phyloP scores from a whole-genome alignment of 805 yeast genomes.

The Tetrapisispora pingtungensis region DNA sequence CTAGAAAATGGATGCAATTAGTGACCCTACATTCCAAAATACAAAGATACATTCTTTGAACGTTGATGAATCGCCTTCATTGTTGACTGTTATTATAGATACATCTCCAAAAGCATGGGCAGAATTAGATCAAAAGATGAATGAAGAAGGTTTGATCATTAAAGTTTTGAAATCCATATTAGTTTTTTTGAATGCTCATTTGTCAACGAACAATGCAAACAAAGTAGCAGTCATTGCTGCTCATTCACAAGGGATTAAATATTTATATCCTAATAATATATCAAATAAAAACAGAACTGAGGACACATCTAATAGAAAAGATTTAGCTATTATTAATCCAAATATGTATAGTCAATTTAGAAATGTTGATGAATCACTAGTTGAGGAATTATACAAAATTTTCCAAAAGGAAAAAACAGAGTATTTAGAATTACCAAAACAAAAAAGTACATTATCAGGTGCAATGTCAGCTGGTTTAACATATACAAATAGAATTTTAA shows the following conservation, averaged over 20 bases:
- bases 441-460: slow-evolving; percentile 52
- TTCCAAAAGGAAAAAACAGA: slow-evolving; percentile 28
- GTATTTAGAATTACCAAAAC: slow-evolving; percentile 21
- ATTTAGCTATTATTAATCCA: slow-evolving; percentile 32
- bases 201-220: slow-evolving; percentile 76
- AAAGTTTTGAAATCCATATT: slow-evolving; percentile 56
- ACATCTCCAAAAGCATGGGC: slow-evolving; percentile 50
- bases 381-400: slow-evolving; percentile 45
- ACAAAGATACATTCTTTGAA: slow-evolving; percentile 15
- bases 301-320: slow-evolving; percentile 5
- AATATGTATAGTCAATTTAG: slow-evolving; percentile 83
- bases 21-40: slow-evolving; percentile 27
- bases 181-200: slow-evolving; percentile 77
- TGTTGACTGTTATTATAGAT: slow-evolving; percentile 70
- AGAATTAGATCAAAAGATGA: slow-evolving; percentile 24
- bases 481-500: slow-evolving; percentile 59
- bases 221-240: slow-evolving; percentile 73
- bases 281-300: slow-evolving; percentile 9
- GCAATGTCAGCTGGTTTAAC: slow-evolving; percentile 77
- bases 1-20: slow-evolving; percentile 26
- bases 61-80: slow-evolving; percentile 61
- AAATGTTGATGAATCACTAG: slow-evolving; percentile 62
- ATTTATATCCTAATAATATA: slow-evolving; percentile 50
- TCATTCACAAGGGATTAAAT: slow-evolving; percentile 56
- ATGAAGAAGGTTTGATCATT: slow-evolving; percentile 31